Conservation (phyloP, 2,329 filamentous ascomycete species). For the Fusarium palustre region DNA sequence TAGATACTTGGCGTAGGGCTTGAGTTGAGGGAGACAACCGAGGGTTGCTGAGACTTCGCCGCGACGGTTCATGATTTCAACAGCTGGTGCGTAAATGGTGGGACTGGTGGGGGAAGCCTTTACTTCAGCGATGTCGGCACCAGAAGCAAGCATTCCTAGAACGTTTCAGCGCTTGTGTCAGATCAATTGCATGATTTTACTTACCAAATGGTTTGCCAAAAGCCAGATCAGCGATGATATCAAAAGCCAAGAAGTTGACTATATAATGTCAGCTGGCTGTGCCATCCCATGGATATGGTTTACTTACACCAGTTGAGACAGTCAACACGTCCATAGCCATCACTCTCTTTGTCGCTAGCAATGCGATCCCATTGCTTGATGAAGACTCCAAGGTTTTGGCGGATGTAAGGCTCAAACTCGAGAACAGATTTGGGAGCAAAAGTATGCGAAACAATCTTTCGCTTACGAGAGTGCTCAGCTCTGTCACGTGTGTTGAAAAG, state of each 20-base stretch:
- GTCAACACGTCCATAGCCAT: constrained; percentile 72
- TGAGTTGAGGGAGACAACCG: constrained; percentile 78
- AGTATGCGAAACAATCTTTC: constrained; percentile 90
- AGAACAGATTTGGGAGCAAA: constrained; percentile 84
- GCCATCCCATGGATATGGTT: fast-evolving
- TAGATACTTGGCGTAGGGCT: constrained; percentile 82
- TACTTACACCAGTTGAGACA: constrained; percentile 75
- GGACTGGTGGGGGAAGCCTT: constrained; percentile 68
- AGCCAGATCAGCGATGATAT: constrained; percentile 61
- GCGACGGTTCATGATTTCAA: constrained; percentile 88
- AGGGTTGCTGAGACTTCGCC: constrained; percentile 88
- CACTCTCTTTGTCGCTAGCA: constrained; percentile 65
- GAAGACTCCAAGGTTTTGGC: constrained; percentile 81
- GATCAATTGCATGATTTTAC: fast-evolving
- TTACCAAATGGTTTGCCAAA: constrained; percentile 63
- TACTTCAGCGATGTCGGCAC: constrained; percentile 81
- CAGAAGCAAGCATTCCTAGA: constrained; percentile 75
- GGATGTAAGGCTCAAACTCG: constrained; percentile 91
- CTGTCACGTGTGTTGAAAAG: constrained; percentile 91
- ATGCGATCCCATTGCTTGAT: constrained; percentile 78
- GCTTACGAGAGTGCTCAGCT: constrained; percentile 84
- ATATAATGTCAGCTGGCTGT: neutral
- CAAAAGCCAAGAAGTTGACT: constrained; percentile 65
- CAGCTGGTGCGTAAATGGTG: constrained; percentile 80
- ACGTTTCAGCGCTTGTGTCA: fast-evolving